Evolutionary conservation across 164 flowering plant species (phyloP).

Genomic region (Euptelea pleiosperma): DNA sequence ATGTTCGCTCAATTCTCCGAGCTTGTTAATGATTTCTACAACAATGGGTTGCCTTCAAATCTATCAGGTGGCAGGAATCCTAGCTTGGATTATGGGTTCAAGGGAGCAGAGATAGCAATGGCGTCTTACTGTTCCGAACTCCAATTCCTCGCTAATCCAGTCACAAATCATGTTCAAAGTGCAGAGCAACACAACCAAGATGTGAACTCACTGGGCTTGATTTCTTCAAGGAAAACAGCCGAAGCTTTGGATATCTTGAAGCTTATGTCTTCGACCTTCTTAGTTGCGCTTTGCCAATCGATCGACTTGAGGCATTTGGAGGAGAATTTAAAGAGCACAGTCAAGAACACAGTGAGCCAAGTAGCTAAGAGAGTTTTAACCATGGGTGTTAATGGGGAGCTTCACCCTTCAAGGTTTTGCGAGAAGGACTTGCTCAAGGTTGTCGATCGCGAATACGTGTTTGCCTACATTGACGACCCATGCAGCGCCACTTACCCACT

Average conservation of each 20-base stretch:
- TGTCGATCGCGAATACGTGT: conserved; percentile 44
- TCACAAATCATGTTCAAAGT: conserved; percentile 64
- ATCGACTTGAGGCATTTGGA: conserved; percentile 61
- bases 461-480: conserved; percentile 56
- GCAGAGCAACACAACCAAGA: conserved; percentile 73
- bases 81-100: conserved; percentile 66
- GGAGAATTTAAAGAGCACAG: conserved; percentile 48
- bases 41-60: conserved; percentile 63
- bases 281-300: conserved; percentile 59
- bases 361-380: conserved; percentile 47
- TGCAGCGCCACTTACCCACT: conserved; percentile 46
- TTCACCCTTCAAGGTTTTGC: conserved; percentile 55
- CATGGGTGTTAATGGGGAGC: conserved; percentile 48
- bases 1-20: conserved; percentile 70
- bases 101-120: conserved; percentile 63
- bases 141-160: conserved; percentile 63
- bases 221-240: conserved; percentile 54
- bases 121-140: conserved; percentile 64
- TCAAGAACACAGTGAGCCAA: conserved; percentile 52
- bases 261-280: conserved; percentile 54
- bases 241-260: conserved; percentile 58
- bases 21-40: conserved; percentile 62
- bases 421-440: conserved; percentile 58
- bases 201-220: conserved; percentile 61
- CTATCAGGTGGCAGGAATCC: conserved; percentile 60